Percentiles rank a stretch among this genome's conserved stretches.
phyloP scores from a whole-genome alignment of 305 asterid genomes.

The Fraxinus albicans region DNA sequence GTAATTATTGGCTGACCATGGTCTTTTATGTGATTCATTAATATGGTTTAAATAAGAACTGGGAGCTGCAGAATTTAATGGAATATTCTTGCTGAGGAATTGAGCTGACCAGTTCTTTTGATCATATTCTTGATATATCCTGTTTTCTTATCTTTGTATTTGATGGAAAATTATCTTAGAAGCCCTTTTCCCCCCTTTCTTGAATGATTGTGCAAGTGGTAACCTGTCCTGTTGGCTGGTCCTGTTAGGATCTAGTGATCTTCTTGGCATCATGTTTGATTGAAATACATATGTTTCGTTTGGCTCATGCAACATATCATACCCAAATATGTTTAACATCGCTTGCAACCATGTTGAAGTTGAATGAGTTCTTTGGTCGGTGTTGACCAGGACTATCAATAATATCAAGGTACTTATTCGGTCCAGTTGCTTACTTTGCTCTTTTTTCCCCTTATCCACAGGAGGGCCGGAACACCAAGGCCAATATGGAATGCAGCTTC shows the following conservation, averaged over 20 bases:
- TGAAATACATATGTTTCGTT: not conserved
- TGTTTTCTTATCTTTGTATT: not conserved
- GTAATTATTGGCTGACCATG: not conserved
- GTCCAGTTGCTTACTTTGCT: not conserved
- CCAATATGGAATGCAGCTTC: constrained; percentile 94
- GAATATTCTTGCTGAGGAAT: not conserved
- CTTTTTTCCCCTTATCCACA: constrained; percentile 7
- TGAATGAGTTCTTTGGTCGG: not conserved
- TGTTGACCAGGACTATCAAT: not conserved
- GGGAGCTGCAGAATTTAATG: not conserved
- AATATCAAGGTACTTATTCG: not conserved
- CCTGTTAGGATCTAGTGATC: not conserved
- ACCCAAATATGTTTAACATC: not conserved
- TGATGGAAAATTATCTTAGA: not conserved
- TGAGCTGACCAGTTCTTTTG: not conserved
- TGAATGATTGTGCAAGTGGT: not conserved
- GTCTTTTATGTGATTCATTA: not conserved
- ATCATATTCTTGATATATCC: not conserved
- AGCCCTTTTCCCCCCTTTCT: not conserved
- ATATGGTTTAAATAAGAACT: not conserved
- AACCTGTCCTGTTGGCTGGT: not conserved
- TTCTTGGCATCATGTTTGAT: not conserved
- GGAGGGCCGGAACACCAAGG: constrained; percentile 78
- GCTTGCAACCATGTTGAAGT: not conserved
- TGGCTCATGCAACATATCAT: not conserved